Evolutionary conservation across 179 eudicot species (phyloP).

Genomic region (Drosera spatulata): DNA sequence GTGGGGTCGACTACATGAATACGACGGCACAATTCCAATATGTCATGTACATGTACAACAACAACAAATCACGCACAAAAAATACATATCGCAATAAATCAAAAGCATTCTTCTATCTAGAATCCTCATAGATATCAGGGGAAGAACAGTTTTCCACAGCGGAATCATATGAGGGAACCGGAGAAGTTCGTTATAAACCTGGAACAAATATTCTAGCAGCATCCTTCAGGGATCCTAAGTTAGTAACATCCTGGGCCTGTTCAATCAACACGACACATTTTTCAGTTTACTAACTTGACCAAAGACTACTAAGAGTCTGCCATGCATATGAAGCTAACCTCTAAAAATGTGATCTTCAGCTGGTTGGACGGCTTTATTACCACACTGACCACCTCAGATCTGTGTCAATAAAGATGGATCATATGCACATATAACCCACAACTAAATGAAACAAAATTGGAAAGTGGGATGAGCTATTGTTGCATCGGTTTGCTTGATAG

Average conservation of each 20-base stretch:
- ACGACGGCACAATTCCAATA: too few relatives aligned
- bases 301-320: too few relatives aligned
- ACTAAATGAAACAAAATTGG: too few relatives aligned
- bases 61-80: too few relatives aligned
- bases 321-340: slow-evolving; percentile 29
- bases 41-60: too few relatives aligned
- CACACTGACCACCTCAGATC: slow-evolving; percentile 85
- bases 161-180: background rate
- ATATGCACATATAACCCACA: background rate
- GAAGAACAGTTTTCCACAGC: too few relatives aligned
- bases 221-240: slow-evolving; percentile 79
- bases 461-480: too few relatives aligned
- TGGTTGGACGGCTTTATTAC: slow-evolving; percentile 68
- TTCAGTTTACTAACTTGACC: too few relatives aligned
- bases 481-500: background rate
- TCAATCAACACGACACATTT: slow-evolving; percentile 6
- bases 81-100: background rate
- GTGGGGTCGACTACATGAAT: too few relatives aligned
- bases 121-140: background rate
- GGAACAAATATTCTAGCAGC: slow-evolving; percentile 91
- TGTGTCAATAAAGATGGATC: slow-evolving; percentile 15
- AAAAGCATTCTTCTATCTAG: background rate
- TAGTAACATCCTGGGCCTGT: slow-evolving; percentile 88
- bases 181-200: slow-evolving; percentile 25
- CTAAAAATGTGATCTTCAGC: slow-evolving; percentile 94